Percentiles rank a stretch among this genome's conserved stretches.
phyloP scores from a whole-genome alignment of 805 yeast genomes.

The Torulaspora indica region DNA sequence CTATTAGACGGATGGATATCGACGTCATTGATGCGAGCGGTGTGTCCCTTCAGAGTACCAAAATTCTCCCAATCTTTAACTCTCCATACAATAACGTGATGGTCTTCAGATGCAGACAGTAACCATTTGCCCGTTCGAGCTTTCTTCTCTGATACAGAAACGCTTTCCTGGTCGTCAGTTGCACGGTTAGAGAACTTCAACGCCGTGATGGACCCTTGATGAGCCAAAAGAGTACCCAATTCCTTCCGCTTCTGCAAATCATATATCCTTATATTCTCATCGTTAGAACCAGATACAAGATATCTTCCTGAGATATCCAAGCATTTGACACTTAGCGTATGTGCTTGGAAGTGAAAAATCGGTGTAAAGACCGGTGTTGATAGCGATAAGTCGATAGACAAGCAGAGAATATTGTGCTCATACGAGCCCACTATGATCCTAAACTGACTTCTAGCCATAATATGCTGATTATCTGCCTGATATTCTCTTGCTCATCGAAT shows the following conservation, averaged over 20 bases:
- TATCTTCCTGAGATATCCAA: constrained; percentile 79
- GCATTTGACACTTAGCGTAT: constrained; percentile 79
- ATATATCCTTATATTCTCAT: constrained; percentile 90
- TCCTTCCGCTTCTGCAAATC: constrained; percentile 93
- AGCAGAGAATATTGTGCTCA: constrained; percentile 85
- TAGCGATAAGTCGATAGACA: constrained; percentile 60
- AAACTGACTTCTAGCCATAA: constrained; percentile 42
- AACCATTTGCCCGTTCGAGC: constrained; percentile 60
- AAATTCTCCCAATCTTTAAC: constrained; percentile 94
- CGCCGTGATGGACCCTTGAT: constrained; percentile 80
- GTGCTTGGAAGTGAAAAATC: constrained; percentile 93
- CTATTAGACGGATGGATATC: constrained; percentile 88
- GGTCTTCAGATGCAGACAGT: constrained; percentile 85
- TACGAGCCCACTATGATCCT: constrained; percentile 92
- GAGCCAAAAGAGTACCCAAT: constrained; percentile 83
- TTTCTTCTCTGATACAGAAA: constrained; percentile 37
- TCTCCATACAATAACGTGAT: constrained; percentile 86
- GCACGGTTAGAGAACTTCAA: constrained; percentile 54
- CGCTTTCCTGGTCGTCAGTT: constrained; percentile 18
- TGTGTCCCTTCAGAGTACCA: constrained; percentile 85
- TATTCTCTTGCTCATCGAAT: background rate
- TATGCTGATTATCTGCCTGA: background rate
- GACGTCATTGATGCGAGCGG: constrained; percentile 74
- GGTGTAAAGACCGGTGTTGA: constrained; percentile 73
- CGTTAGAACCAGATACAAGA: constrained; percentile 90